Conservation (phyloP, 371 early-diverging fungal genomes). For the Mucor irregularis region DNA sequence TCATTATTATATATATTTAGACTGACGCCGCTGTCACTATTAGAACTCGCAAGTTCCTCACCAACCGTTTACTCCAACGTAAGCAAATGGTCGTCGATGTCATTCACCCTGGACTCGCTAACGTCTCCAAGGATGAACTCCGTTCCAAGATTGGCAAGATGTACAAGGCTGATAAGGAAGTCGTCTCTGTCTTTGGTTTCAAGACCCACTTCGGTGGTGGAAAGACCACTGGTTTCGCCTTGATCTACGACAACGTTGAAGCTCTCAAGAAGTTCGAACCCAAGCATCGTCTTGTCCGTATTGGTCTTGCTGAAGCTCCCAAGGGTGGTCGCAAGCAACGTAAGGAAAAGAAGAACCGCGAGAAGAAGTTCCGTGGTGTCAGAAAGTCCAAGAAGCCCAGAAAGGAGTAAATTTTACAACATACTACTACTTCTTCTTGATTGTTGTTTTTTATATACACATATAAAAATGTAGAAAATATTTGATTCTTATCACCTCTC, state of each 20-base stretch:
- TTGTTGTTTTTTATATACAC: slow-evolving; percentile 1
- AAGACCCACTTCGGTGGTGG: slow-evolving; percentile 98
- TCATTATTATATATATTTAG: slow-evolving; percentile 39
- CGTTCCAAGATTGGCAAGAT: slow-evolving; percentile 94
- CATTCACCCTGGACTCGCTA: slow-evolving; percentile 93
- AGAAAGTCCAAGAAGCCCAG: slow-evolving; percentile 83
- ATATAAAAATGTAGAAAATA: slow-evolving; percentile 2
- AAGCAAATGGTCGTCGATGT: slow-evolving; percentile 98
- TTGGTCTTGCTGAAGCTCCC: slow-evolving; percentile 76
- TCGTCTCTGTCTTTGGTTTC: slow-evolving; percentile 95
- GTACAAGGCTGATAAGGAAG: slow-evolving; percentile 94
- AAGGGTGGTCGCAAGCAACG: slow-evolving; percentile 96
- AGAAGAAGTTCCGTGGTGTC: slow-evolving; percentile 98
- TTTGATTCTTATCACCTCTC: not conserved
- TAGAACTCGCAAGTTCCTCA: slow-evolving; percentile 98
- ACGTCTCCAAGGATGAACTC: slow-evolving; percentile 90
- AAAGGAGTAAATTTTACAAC: slow-evolving; percentile 24
- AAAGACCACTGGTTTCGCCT: slow-evolving; percentile 95
- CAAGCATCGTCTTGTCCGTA: slow-evolving; percentile 92
- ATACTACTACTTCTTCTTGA: too few relatives aligned
- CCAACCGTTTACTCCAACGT: slow-evolving; percentile 97
- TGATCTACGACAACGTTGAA: slow-evolving; percentile 96
- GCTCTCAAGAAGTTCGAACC: slow-evolving; percentile 98
- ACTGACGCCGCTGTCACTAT: slow-evolving; percentile 87
- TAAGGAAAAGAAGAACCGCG: slow-evolving; percentile 99